Conservation (phyloP, 495 filamentous ascomycete genomes). For the Physcia stellaris region DNA sequence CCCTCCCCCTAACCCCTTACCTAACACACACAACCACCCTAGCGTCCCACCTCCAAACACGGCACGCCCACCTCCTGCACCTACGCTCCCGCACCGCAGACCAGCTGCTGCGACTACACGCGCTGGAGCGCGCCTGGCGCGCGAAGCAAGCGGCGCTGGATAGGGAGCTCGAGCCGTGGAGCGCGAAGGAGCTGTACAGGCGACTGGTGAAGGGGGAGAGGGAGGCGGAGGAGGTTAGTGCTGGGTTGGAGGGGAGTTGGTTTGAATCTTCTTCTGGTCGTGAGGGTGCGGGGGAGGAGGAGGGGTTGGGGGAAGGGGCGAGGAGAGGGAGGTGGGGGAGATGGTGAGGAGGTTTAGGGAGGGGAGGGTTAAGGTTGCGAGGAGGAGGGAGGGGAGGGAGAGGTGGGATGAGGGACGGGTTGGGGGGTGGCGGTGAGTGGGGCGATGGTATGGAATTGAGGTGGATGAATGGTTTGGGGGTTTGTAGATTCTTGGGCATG, state of each 20-base stretch:
- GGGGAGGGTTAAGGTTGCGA: no score
- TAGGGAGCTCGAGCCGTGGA: constrained; percentile 66
- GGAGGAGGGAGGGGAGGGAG: constrained; percentile 68
- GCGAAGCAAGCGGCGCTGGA: constrained; percentile 84
- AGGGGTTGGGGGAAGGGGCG: constrained; percentile 25
- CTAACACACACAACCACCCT: constrained; percentile 40
- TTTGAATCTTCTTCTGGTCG: constrained; percentile 39
- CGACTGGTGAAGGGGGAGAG: constrained; percentile 55
- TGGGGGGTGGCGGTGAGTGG: constrained; percentile 88
- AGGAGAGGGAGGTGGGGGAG: constrained; percentile 67
- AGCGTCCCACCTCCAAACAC: constrained; percentile 51
- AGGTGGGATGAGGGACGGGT: constrained; percentile 93
- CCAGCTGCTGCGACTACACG: constrained; percentile 68
- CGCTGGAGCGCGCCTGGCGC: constrained; percentile 81
- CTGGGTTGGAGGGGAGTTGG: constrained; percentile 80
- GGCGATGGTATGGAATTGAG: no score
- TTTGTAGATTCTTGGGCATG: no score
- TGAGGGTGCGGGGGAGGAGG: constrained; percentile 30
- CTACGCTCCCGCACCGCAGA: constrained; percentile 58
- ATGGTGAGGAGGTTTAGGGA: constrained; percentile 70
- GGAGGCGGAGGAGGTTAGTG: constrained; percentile 74
- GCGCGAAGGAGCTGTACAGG: constrained; percentile 71
- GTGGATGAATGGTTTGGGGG: no score
- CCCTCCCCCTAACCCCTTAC: constrained; percentile 44
- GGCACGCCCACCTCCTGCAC: constrained; percentile 42